Evolutionary conservation across 2,329 filamentous ascomycete genomes (phyloP).

Genomic region (Cercospora citrullina): DNA sequence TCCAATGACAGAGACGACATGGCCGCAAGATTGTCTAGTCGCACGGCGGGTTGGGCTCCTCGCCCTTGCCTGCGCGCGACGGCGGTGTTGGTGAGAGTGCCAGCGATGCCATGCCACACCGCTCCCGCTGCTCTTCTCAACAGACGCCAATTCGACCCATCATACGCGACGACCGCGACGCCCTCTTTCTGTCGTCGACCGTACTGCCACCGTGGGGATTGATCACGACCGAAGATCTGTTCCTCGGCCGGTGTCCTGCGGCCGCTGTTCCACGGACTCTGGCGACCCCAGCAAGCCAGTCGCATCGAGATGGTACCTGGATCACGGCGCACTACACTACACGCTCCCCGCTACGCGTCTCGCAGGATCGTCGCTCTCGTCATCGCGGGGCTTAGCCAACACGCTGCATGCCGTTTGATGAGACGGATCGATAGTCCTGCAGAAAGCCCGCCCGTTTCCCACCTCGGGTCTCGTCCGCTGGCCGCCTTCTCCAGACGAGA

Average conservation of each 20-base stretch:
- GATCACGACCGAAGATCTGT: neutral
- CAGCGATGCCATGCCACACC: neutral
- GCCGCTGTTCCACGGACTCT: neutral
- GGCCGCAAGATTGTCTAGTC: neutral
- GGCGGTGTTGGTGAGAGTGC: neutral
- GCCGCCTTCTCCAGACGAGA: neutral
- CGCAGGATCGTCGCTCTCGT: neutral
- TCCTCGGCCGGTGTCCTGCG: neutral
- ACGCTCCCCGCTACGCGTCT: neutral
- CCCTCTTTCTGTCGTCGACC: neutral
- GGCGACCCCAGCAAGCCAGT: neutral
- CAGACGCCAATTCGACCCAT: neutral
- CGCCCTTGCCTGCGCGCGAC: neutral
- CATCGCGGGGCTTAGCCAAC: constrained; percentile 8
- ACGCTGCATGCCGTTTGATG: constrained; percentile 5
- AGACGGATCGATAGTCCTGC: constrained; percentile 6
- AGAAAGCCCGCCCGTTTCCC: neutral
- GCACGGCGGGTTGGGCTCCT: neutral
- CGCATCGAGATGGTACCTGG: constrained; percentile 3
- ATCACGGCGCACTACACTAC: neutral
- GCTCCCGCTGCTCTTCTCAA: neutral
- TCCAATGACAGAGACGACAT: neutral
- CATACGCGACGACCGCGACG: neutral
- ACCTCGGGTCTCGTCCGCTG: neutral
- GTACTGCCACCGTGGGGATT: neutral